Percentiles rank a stretch among this genome's conserved stretches.
phyloP scores from a whole-genome alignment of 495 filamentous ascomycete species.

The Tuber borchii region DNA sequence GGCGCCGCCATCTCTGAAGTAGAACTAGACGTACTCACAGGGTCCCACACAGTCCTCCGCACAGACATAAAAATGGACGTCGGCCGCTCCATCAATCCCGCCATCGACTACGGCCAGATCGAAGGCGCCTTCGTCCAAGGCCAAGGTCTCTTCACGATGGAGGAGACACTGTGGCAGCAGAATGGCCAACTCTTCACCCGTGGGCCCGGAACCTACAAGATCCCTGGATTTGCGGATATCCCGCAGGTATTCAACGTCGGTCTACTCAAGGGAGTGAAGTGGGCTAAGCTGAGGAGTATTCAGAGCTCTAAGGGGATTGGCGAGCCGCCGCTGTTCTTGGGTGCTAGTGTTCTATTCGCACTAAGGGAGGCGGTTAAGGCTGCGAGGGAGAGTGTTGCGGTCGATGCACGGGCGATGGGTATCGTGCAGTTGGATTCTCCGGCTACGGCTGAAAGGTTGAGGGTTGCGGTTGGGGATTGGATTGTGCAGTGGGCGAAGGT shows the following conservation, averaged over 20 bases:
- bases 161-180: slow-evolving; percentile 44
- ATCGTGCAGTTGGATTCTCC: slow-evolving; percentile 62
- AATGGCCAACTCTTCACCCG: slow-evolving; percentile 42
- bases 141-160: slow-evolving; percentile 44
- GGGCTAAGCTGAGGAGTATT: slow-evolving; percentile 43
- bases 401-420: slow-evolving; percentile 43
- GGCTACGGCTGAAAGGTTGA: slow-evolving; percentile 80
- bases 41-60: slow-evolving; percentile 20
- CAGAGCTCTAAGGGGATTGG: slow-evolving; percentile 47
- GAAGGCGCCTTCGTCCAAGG: too few species aligned
- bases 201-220: slow-evolving; percentile 46
- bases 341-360: slow-evolving; percentile 47
- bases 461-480: slow-evolving; percentile 75
- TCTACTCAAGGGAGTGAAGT: slow-evolving; percentile 41
- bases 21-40: slow-evolving; percentile 44
- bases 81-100: slow-evolving; percentile 45
- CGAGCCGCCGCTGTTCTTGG: slow-evolving; percentile 46
- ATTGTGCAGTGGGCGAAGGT: slow-evolving; percentile 74
- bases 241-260: slow-evolving; percentile 44
- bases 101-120: slow-evolving; percentile 44
- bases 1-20: slow-evolving; percentile 44
- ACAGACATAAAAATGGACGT: slow-evolving; percentile 47
- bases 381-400: slow-evolving; percentile 37
- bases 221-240: slow-evolving; percentile 45
- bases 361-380: slow-evolving; percentile 48